Evolutionary conservation across 306 rosid species (phyloP).

Genomic region (Quercus aquifolioides): DNA sequence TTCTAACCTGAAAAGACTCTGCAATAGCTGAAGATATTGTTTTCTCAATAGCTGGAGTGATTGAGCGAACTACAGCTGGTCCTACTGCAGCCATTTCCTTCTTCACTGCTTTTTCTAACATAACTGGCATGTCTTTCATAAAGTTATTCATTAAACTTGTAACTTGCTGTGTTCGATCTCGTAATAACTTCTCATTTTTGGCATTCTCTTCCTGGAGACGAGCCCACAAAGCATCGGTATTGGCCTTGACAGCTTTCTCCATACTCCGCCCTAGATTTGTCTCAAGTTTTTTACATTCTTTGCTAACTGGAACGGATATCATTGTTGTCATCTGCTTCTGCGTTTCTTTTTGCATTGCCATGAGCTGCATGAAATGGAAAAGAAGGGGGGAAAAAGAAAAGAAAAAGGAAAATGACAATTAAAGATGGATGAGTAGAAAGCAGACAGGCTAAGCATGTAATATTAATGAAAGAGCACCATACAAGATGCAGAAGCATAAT

Average conservation of each 20-base stretch:
- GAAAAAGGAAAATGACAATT: not conserved
- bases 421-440: not conserved
- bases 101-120: slow-evolving; percentile 79
- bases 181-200: slow-evolving; percentile 68
- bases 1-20: slow-evolving; percentile 92
- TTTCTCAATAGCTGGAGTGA: slow-evolving; percentile 83
- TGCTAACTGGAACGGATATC: slow-evolving; percentile 71
- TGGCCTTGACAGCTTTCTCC: slow-evolving; percentile 78
- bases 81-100: slow-evolving; percentile 87
- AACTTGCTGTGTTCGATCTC: slow-evolving; percentile 66
- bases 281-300: slow-evolving; percentile 94
- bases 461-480: not conserved
- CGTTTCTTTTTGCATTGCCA: slow-evolving; percentile 76
- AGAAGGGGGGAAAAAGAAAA: not conserved
- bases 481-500: not conserved
- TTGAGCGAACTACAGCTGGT: slow-evolving; percentile 67
- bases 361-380: slow-evolving; percentile 45
- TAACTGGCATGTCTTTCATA: slow-evolving; percentile 65
- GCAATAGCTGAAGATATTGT: slow-evolving; percentile 64
- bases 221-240: slow-evolving; percentile 84
- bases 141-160: slow-evolving; percentile 56
- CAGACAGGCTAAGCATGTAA: not conserved
- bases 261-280: slow-evolving; percentile 68
- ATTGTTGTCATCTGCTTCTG: slow-evolving; percentile 84
- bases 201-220: slow-evolving; percentile 86